A percentile compares a stretch with the other conserved stretches of the same genome.
Evolutionary conservation across 345 rosid species (phyloP).

Genomic region (Geranium brycei): DNA sequence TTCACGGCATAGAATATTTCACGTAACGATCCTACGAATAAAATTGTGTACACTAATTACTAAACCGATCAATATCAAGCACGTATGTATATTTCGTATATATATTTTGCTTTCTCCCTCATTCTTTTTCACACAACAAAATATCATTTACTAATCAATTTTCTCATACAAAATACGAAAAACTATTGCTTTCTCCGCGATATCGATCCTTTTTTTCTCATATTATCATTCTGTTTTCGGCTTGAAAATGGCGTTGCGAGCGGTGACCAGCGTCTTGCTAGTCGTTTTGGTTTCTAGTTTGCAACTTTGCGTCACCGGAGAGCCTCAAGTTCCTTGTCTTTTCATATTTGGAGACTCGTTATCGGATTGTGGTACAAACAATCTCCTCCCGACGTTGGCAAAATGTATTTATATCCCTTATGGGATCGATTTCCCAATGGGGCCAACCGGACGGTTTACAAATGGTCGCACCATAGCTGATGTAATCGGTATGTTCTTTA

Average conservation of each 20-base stretch:
- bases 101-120: no score
- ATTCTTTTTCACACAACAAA: no score
- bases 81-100: no score
- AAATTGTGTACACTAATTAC: no score
- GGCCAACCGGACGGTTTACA: constrained; percentile 30
- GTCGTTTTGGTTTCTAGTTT: background rate
- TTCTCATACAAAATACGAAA: no score
- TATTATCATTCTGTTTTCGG: no score
- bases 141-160: no score
- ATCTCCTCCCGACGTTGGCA: constrained; percentile 18
- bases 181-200: no score
- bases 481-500: constrained; percentile 13
- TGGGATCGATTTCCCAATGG: constrained; percentile 24
- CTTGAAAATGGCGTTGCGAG: background rate
- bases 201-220: no score
- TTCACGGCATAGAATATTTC: no score
- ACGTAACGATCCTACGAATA: no score
- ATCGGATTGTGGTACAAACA: constrained; percentile 32
- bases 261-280: background rate
- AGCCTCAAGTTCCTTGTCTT: constrained; percentile 24
- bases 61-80: no score
- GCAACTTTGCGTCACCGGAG: background rate
- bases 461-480: constrained; percentile 24
- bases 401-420: constrained; percentile 26
- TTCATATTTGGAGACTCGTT: constrained; percentile 36